phyloP scores from a whole-genome alignment of 345 rosid genomes.

The Syzygium aromaticum region DNA sequence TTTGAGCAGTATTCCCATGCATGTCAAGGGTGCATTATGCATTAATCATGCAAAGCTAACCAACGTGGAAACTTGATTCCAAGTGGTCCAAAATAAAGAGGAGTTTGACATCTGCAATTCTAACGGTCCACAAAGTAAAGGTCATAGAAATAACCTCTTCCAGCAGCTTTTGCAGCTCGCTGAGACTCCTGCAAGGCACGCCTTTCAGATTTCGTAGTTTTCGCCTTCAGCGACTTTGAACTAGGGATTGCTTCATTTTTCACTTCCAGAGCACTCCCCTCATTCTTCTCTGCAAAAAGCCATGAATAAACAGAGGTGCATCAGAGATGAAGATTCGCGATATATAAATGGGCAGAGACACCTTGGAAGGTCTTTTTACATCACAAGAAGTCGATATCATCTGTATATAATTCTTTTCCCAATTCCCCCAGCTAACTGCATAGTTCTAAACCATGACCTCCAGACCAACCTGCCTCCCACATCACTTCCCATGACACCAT shows the following conservation, averaged over 20 bases:
- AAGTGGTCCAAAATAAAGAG: background rate
- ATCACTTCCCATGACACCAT: background rate
- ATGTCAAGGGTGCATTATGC: background rate
- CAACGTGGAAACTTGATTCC: background rate
- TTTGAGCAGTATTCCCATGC: background rate
- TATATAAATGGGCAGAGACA: background rate
- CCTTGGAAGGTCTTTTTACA: background rate
- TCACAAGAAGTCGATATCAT: background rate
- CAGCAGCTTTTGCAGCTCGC: conserved; percentile 80
- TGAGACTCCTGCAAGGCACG: conserved; percentile 93
- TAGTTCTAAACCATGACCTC: background rate
- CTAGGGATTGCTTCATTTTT: conserved; percentile 21
- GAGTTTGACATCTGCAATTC: background rate
- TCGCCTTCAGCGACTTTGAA: conserved; percentile 59
- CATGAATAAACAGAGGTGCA: background rate
- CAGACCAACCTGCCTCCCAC: background rate
- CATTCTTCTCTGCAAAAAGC: conserved; percentile 38
- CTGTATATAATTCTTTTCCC: background rate
- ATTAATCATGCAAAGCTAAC: background rate
- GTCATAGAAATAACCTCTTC: conserved; percentile 38
- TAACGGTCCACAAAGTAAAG: background rate
- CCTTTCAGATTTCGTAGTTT: conserved; percentile 85
- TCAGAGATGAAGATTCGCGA: background rate
- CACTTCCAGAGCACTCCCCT: conserved; percentile 30
- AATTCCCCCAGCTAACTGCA: background rate